phyloP scores from a whole-genome alignment of 108 stramenopile genomes.

The Aureococcus anophagefferens region DNA sequence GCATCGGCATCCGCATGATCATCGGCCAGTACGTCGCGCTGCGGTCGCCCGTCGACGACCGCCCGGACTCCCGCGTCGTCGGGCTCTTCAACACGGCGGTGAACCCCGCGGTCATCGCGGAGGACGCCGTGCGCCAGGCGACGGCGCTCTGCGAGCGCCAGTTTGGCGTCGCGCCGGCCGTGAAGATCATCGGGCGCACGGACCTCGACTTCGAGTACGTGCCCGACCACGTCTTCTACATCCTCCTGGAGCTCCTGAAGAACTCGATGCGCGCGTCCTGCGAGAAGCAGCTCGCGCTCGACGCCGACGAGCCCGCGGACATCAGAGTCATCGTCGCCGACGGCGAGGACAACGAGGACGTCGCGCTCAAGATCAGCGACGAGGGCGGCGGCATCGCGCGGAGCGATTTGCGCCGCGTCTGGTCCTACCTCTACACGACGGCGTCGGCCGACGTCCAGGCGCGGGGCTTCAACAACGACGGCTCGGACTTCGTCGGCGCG shows the following conservation, averaged over 20 bases:
- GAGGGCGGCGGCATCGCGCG: slow-evolving; percentile 98
- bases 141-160: slow-evolving; percentile 90
- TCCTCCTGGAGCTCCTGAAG: slow-evolving; percentile 92
- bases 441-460: slow-evolving; percentile 73
- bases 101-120: slow-evolving; percentile 87
- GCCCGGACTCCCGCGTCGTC: too few relatives aligned
- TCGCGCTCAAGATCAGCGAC: slow-evolving; percentile 95
- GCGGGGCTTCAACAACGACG: slow-evolving; percentile 56
- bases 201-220: slow-evolving; percentile 91
- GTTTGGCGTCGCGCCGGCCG: slow-evolving; percentile 98
- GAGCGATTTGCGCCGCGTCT: slow-evolving; percentile 80
- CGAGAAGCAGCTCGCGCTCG: slow-evolving; percentile 75
- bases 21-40: slow-evolving; percentile 88
- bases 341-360: slow-evolving; percentile 93
- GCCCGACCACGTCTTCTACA: slow-evolving; percentile 81
- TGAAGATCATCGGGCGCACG: slow-evolving; percentile 79
- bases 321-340: slow-evolving; percentile 95
- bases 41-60: slow-evolving; percentile 68
- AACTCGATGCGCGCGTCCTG: slow-evolving; percentile 93
- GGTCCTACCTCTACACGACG: slow-evolving; percentile 85
- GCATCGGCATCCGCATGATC: slow-evolving; percentile 96
- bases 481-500: slow-evolving; percentile 70
- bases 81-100: slow-evolving; percentile 54
- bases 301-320: slow-evolving; percentile 73
- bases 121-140: slow-evolving; percentile 89